Evolutionary conservation across 2,329 filamentous ascomycete genomes (phyloP).

Genomic region (Diatrype stigma): DNA sequence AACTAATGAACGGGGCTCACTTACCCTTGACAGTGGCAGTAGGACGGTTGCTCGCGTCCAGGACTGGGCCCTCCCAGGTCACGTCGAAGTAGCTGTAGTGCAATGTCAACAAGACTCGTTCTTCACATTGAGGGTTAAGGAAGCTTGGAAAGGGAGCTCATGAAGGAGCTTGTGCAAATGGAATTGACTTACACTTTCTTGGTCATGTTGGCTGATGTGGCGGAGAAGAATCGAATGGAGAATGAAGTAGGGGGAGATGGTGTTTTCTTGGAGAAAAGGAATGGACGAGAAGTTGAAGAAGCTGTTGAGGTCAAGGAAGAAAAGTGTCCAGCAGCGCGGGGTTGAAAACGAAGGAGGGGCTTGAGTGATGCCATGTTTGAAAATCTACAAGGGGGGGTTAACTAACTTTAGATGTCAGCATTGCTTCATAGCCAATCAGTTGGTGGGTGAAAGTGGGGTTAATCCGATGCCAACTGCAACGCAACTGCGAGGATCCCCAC

Average conservation of each 20-base stretch:
- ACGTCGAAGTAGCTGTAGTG: constrained; percentile 63
- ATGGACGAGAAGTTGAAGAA: constrained; percentile 35
- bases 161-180: constrained; percentile 7
- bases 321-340: constrained; percentile 17
- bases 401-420: not conserved
- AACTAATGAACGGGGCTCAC: constrained; percentile 25
- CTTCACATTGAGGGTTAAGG: not conserved
- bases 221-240: constrained; percentile 43
- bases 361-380: constrained; percentile 3
- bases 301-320: constrained; percentile 19
- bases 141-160: not conserved
- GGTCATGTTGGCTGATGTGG: constrained; percentile 70
- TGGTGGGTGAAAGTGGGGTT: not conserved
- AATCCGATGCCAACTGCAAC: not conserved
- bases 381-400: not conserved
- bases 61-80: constrained; percentile 66
- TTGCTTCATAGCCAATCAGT: not conserved
- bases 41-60: constrained; percentile 56
- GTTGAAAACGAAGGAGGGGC: constrained; percentile 18
- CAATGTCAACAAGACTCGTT: not conserved
- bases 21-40: constrained; percentile 58
- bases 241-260: constrained; percentile 31
- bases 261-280: constrained; percentile 30
- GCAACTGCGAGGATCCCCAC: not conserved
- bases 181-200: constrained; percentile 58